phyloP scores from a whole-genome alignment of 305 asterid genomes.

The Fraxinus baroniana region DNA sequence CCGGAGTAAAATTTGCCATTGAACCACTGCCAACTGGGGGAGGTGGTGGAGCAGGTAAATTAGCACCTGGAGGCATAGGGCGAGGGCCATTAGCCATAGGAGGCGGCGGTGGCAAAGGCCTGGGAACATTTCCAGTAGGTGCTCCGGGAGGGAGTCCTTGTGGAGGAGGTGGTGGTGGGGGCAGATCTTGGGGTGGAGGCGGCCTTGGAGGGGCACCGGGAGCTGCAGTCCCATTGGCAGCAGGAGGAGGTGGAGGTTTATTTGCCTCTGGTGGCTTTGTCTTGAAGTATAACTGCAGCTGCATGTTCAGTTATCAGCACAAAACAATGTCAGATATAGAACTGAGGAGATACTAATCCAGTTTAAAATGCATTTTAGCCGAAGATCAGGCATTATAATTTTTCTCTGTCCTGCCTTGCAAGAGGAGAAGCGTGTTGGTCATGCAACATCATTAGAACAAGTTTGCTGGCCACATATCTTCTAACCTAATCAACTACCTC shows the following conservation, averaged over 20 bases:
- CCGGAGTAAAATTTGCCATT: conserved; percentile 82
- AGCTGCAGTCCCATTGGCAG: conserved; percentile 58
- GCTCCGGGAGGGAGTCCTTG: conserved; percentile 59
- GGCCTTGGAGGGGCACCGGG: conserved; percentile 67
- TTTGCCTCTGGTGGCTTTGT: conserved; percentile 75
- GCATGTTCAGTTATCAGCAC: conserved; percentile 26
- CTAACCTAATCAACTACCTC: neutral
- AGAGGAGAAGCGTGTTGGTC: neutral
- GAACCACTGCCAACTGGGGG: conserved; percentile 72
- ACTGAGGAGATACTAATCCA: conserved; percentile 7
- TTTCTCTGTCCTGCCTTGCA: neutral
- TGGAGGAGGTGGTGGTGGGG: conserved; percentile 77
- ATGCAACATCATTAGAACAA: neutral
- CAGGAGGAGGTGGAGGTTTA: conserved; percentile 61
- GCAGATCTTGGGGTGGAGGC: conserved; percentile 76
- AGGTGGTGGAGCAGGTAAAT: conserved; percentile 90
- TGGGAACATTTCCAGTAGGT: conserved; percentile 45
- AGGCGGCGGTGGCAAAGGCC: conserved; percentile 59
- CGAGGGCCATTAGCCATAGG: conserved; percentile 76
- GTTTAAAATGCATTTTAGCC: neutral
- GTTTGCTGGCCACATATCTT: neutral
- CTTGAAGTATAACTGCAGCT: conserved; percentile 95
- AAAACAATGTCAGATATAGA: conserved; percentile 11
- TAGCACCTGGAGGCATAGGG: conserved; percentile 97
- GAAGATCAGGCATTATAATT: neutral